These are phyloP conservation scores for Phytophthora citricola DNA, from an alignment of 352 stramenopile species.

Conservation along the genomic window DNA sequence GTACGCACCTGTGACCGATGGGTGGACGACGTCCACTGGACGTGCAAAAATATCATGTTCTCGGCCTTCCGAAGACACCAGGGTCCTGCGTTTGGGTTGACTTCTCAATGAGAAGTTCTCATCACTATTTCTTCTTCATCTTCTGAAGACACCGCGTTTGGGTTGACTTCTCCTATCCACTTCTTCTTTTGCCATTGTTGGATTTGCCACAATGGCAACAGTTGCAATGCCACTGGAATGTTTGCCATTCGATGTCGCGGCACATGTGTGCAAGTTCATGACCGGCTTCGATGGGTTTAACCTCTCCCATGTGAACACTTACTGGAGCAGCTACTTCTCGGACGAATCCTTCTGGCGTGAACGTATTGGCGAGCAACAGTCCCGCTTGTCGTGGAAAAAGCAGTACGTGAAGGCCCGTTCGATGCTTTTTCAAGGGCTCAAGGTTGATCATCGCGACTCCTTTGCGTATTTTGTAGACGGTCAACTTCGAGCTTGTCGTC, in stretches of 20 bases:
- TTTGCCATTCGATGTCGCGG: constrained; percentile 21
- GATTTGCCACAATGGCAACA: background rate
- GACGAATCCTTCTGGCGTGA: constrained; percentile 13
- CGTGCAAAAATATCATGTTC: constrained; percentile 4
- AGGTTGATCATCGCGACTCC: constrained; percentile 1
- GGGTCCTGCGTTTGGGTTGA: too few relatives aligned
- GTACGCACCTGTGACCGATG: constrained; percentile 4
- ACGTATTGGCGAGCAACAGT: background rate
- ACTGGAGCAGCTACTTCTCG: constrained; percentile 8
- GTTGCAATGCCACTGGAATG: background rate
- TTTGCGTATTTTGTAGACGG: constrained; percentile 4
- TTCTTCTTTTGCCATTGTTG: background rate
- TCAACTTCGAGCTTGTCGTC: background rate
- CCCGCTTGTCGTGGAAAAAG: constrained; percentile 1
- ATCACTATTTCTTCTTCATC: too few relatives aligned
- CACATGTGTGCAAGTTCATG: constrained; percentile 22
- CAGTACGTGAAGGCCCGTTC: constrained; percentile 12
- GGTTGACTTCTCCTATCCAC: background rate
- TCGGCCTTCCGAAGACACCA: too few relatives aligned
- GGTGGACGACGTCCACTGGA: too few relatives aligned
- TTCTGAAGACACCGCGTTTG: background rate
- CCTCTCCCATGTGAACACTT: constrained; percentile 25
- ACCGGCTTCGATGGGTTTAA: constrained; percentile 34
- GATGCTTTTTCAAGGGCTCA: constrained; percentile 10
- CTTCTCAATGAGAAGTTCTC: too few relatives aligned